Percentiles rank a stretch among this genome's conserved stretches.
These are phyloP conservation scores for Cryptococcus sp. DNA, from an alignment of 1,284 basidiomycete species.

Conservation along the genomic window DNA sequence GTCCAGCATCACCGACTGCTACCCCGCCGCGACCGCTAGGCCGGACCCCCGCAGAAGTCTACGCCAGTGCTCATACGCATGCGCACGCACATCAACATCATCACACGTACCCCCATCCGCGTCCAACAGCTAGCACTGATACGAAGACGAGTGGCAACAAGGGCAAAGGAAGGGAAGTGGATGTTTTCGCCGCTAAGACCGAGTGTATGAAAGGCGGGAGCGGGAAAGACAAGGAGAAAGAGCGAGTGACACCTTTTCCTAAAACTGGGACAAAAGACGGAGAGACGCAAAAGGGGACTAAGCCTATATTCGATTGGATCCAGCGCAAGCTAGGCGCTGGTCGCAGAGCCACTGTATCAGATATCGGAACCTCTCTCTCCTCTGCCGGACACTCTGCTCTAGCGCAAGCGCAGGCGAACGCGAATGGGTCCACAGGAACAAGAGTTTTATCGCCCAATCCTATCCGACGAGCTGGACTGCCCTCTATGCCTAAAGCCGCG, in stretches of 20 bases:
- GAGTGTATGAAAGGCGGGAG: not conserved
- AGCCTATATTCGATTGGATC: conserved; percentile 89
- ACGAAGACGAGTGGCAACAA: too few species aligned
- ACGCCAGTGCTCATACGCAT: conserved; percentile 28
- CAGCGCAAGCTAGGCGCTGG: conserved; percentile 68
- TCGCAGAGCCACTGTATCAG: conserved; percentile 26
- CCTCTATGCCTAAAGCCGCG: conserved; percentile 3
- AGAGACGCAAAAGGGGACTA: conserved; percentile 41
- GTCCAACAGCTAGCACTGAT: too few species aligned
- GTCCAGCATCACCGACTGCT: too few species aligned
- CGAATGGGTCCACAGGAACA: not conserved
- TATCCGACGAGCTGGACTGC: conserved; percentile 4
- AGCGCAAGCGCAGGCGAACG: not conserved
- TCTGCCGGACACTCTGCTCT: not conserved
- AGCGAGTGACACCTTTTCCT: conserved; percentile 29
- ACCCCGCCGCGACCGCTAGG: not conserved
- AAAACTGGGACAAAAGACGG: conserved; percentile 32
- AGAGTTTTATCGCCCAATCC: not conserved
- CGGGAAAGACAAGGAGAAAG: conserved; percentile 15
- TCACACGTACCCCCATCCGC: too few species aligned
- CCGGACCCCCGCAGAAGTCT: conserved; percentile 31
- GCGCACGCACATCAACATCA: too few species aligned
- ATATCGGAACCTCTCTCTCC: conserved; percentile 4
- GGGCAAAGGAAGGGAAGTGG: not conserved
- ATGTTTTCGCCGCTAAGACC: not conserved